Evolutionary conservation across 1,139 yeast species (phyloP), one percentile per base, ranked within the genome.

Genomic region (Scheffersomyces cryptocercus): DNA sequence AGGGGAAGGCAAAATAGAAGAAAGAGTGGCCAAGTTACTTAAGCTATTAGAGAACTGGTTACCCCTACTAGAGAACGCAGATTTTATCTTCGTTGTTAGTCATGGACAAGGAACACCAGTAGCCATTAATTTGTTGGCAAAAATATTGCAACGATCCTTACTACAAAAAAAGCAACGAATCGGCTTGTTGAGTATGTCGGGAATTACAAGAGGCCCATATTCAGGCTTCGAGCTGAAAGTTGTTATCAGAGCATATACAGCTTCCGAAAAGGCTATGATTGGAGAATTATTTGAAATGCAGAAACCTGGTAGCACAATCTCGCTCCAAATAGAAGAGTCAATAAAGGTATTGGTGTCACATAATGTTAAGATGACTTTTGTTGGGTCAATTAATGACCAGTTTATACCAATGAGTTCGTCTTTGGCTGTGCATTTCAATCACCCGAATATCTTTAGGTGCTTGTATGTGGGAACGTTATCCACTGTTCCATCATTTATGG

Each of bases 371-470:
- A 47, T 82, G 2, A 73, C 81, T 0, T 65, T 81, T 36, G 57
- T 72, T 20, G 84, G 82, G 0, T 64, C 81, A 0, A 50, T 71
- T 2, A 65, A 67, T 38, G 82, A 77, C 52, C 78, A 71, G 48
- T 65, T 75, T 39, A 60, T 75, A 2, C 80, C 81, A 3, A 47
- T 79, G 16, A 62, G 62, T 48, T 69, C 81, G 1, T 58, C 83
- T 1, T 58, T 81, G 40, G 76, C 68, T n/a, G 48, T 66, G 15
- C 70, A 74, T 29, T 59, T 68, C 30, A 50, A 59, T 9, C 88
- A 82, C 55, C 82, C 86, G 1, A 81, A 81, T 51, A 75, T 82
- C 13, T 77, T 60, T 51, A 62, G 85, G 43, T 62, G 71, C 29
- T 14, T 75, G 3, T 64, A 55, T 51, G 58, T 72, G 34, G 65